phyloP scores from a whole-genome alignment of 2,329 filamentous ascomycete species.

The Claviceps digitariae region DNA sequence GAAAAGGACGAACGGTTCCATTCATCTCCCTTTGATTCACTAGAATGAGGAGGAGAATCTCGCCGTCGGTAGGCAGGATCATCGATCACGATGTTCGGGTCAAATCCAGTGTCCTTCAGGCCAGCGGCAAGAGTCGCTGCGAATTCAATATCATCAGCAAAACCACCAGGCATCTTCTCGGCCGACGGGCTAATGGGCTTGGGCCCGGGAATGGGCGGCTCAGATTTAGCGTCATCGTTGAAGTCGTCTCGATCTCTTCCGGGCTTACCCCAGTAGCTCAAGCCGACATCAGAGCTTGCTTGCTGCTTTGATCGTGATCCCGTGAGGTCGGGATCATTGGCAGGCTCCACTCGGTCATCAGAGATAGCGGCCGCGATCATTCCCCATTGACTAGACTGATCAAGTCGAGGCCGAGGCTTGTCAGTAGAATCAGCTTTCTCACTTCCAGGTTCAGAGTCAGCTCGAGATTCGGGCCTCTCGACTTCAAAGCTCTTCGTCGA shows the following conservation, averaged over 20 bases:
- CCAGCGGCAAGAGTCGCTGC: conserved; percentile 57
- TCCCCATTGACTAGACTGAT: conserved; percentile 35
- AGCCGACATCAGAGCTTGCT: conserved; percentile 4
- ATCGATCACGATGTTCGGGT: conserved; percentile 56
- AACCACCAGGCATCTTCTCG: conserved; percentile 48
- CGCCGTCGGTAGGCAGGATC: conserved; percentile 50
- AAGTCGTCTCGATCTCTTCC: conserved; percentile 11
- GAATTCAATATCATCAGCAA: conserved; percentile 55
- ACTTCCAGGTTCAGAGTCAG: conserved; percentile 14
- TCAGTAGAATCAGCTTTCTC: conserved; percentile 16
- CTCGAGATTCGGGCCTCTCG: conserved; percentile 39
- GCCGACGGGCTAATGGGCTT: conserved; percentile 36
- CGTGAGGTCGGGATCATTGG: conserved; percentile 18
- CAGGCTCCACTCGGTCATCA: conserved; percentile 25
- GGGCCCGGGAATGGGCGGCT: conserved; percentile 41
- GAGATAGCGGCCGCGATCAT: conserved; percentile 37
- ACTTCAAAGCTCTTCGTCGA: conserved; percentile 51
- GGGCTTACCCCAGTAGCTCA: conserved; percentile 9
- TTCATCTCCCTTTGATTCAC: conserved; percentile 27
- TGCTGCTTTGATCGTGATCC: conserved; percentile 5
- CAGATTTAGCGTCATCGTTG: conserved; percentile 27
- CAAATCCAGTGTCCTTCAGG: conserved; percentile 54
- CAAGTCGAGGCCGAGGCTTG: conserved; percentile 21
- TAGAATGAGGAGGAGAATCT: conserved; percentile 48
- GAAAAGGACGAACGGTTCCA: conserved; percentile 36